Conservation (phyloP, 2,329 filamentous ascomycete species). For the Domatiomyces globalis region DNA sequence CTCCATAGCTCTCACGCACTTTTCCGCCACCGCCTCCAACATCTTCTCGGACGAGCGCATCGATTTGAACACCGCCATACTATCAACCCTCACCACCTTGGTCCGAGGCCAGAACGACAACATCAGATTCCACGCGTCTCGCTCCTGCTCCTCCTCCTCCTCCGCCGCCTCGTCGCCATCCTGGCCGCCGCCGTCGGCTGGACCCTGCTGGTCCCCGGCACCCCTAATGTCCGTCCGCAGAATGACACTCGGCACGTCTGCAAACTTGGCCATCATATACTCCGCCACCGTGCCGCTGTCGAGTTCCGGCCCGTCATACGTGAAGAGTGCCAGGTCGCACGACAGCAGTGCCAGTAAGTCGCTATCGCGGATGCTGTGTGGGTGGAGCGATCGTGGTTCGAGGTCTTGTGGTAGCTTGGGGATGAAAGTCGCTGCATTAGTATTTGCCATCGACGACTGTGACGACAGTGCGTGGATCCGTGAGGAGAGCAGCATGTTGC, state of each 20-base stretch:
- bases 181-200: slow-evolving; percentile 2
- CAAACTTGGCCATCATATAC: slow-evolving; percentile 18
- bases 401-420: slow-evolving; percentile 14
- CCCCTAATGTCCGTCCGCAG: slow-evolving; percentile 17
- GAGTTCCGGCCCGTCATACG: slow-evolving; percentile 17
- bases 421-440: slow-evolving; percentile 10
- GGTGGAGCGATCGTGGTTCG: slow-evolving; percentile 12
- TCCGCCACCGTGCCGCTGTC: slow-evolving; percentile 19
- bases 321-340: slow-evolving; percentile 18
- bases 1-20: slow-evolving; percentile 15
- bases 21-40: slow-evolving; percentile 11
- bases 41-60: slow-evolving; percentile 7
- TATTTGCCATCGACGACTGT: neutral
- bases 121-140: slow-evolving; percentile 19
- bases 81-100: slow-evolving; percentile 10
- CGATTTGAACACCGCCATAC: slow-evolving; percentile 15
- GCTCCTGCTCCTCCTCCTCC: slow-evolving; percentile 4
- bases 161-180: slow-evolving; percentile 12
- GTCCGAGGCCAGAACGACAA: slow-evolving; percentile 17
- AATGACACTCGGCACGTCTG: slow-evolving; percentile 18
- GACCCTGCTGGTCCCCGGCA: slow-evolving; percentile 14
- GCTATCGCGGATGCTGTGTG: slow-evolving; percentile 17
- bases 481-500: slow-evolving; percentile 13
- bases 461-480: slow-evolving; percentile 10
- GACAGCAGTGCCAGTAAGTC: slow-evolving; percentile 15